Evolutionary conservation across 2,329 filamentous ascomycete species (phyloP), one percentile per base, ranked within the genome.

Genomic region (Venturia nashicola): DNA sequence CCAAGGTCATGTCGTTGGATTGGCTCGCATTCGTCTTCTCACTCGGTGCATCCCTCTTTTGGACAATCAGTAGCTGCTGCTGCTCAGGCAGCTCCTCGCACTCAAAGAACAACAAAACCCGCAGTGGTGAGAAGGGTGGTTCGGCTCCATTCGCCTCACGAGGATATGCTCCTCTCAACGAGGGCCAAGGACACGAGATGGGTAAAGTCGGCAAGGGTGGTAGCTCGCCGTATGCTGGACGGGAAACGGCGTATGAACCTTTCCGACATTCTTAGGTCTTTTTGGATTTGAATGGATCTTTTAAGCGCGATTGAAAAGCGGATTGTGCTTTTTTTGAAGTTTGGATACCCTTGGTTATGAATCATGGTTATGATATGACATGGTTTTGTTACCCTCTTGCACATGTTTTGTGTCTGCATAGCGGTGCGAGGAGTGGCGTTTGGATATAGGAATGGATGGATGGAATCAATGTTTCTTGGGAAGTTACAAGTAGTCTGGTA

Each of bases 31-130:
- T 87, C 46, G 89, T 84, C 36, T 91, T 95, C 72, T 87, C 88
- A 66, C 73, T 94, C 42, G 89, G 76, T 51, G 87, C 88, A 8
- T 85, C 84, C 67, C 77, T 96, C 72, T 97, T 97, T 87, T 97
- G 94, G 93, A 78, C 92, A 72, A 85, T 95, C 75, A 90, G 86
- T 75, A 83, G 89, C 71, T 97, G 93, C 87, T 97, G 92, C 85
- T 96, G 92, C 81, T 86, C 83, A 69, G 90, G 90, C 59, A 80
- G 82, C 69, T 80, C 77, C 63, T 76, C 78, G 36, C 79, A 78
- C 62, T 27, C 51, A 18, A 51, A 65, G 27, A 36, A 68, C 20
- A 36, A 68, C 20, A 70, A 70, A 64, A 69, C 68, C 11, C 65
- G 67, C 64, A 76, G 75, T 46, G 81, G 81, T 40, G 82, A 85